phyloP scores from a whole-genome alignment of 768 basidiomycete genomes.

The Multifurca ochricompacta region DNA sequence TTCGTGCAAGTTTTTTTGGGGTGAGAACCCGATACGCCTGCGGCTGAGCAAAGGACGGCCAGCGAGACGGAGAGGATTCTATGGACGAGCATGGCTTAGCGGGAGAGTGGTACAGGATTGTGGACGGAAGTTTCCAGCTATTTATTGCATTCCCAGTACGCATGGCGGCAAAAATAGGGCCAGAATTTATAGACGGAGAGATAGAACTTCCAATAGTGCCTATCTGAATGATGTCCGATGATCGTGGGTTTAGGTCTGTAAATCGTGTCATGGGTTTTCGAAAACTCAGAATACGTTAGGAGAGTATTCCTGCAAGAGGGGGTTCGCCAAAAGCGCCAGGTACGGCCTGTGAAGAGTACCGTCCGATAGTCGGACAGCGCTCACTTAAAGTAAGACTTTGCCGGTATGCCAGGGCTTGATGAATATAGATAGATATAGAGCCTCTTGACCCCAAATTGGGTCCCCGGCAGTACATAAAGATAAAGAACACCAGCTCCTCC shows the following conservation, averaged over 20 bases:
- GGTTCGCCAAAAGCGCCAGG: not conserved
- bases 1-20: conserved; percentile 3
- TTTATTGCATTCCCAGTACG: not conserved
- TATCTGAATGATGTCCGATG: not conserved
- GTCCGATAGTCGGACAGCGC: not conserved
- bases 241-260: not conserved
- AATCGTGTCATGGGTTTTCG: not conserved
- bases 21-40: not conserved
- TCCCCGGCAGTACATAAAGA: no score
- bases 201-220: not conserved
- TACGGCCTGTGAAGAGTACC: not conserved
- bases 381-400: not conserved
- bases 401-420: no score
- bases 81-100: not conserved
- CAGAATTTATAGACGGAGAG: not conserved
- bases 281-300: not conserved
- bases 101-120: no score
- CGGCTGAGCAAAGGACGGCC: not conserved
- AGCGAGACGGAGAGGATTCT: not conserved
- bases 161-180: not conserved
- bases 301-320: not conserved
- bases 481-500: no score
- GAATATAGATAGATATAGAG: no score
- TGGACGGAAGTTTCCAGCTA: not conserved
- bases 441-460: no score